Evolutionary conservation across 2,329 filamentous ascomycete genomes (phyloP).

Genomic region (Lachnum nothofagi): DNA sequence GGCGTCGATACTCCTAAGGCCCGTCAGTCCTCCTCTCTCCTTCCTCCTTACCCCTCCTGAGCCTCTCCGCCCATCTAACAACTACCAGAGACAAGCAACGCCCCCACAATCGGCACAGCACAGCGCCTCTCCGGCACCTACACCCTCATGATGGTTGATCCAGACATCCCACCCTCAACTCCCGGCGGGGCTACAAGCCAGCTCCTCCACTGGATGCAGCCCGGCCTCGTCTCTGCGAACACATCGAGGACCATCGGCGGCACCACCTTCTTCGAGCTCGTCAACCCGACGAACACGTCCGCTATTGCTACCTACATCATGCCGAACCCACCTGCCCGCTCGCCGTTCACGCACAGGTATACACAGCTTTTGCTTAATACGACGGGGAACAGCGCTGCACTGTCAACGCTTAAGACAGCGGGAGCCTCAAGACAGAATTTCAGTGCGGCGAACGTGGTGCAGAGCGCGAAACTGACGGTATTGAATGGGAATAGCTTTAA

Average conservation of each 20-base stretch:
- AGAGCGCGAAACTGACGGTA: constrained; percentile 13
- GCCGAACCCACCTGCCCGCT: constrained; percentile 24
- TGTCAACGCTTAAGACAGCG: constrained; percentile 6
- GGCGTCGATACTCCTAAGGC: constrained; percentile 24
- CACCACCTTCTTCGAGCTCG: constrained; percentile 20
- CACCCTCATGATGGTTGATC: constrained; percentile 29
- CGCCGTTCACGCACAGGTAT: constrained; percentile 26
- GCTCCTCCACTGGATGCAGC: constrained; percentile 31
- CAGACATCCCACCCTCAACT: constrained; percentile 24
- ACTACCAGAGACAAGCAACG: constrained; percentile 15
- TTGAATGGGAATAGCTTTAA: constrained; percentile 25
- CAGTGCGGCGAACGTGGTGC: constrained; percentile 18
- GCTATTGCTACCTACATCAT: constrained; percentile 24
- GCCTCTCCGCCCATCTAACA: constrained; percentile 2
- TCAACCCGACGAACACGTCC: constrained; percentile 18
- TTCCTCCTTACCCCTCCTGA: neutral
- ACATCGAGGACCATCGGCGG: constrained; percentile 22
- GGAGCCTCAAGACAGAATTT: constrained; percentile 17
- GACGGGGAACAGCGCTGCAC: constrained; percentile 9
- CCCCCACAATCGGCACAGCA: constrained; percentile 24
- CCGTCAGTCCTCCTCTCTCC: constrained; percentile 7
- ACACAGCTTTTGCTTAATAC: constrained; percentile 27
- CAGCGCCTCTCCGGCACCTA: constrained; percentile 24
- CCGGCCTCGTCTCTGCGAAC: constrained; percentile 23
- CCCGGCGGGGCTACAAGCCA: constrained; percentile 19